Conservation (phyloP, 2,329 filamentous ascomycete species). For the Talaromyces piceae region DNA sequence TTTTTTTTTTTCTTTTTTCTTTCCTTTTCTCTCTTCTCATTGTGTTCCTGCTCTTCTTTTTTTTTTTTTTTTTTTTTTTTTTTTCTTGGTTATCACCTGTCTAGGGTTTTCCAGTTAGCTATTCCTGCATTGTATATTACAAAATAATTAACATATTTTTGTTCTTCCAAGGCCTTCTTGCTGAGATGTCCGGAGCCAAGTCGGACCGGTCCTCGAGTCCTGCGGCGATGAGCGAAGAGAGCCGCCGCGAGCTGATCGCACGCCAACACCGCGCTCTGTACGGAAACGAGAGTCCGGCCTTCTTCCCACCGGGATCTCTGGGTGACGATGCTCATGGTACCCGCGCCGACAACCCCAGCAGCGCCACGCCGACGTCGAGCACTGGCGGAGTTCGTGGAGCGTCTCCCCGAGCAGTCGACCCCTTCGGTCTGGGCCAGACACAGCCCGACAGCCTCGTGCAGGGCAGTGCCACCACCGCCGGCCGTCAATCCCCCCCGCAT, state of each 20-base stretch:
- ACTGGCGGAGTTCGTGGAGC: conserved; percentile 60
- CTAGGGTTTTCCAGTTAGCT: conserved; percentile 31
- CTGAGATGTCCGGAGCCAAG: conserved; percentile 67
- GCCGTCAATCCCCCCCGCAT: conserved; percentile 53
- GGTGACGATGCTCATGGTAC: conserved; percentile 55
- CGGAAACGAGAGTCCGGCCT: conserved; percentile 60
- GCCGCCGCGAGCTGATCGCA: conserved; percentile 89
- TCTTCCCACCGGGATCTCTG: conserved; percentile 60
- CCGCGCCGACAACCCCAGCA: conserved; percentile 59
- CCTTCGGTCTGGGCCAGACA: conserved; percentile 48
- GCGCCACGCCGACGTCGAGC: conserved; percentile 52
- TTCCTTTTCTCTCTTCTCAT: conserved; percentile 26
- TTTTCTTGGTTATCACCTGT: too few relatives aligned
- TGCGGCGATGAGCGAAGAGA: conserved; percentile 84
- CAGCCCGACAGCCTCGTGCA: conserved; percentile 48
- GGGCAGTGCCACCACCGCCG: conserved; percentile 31
- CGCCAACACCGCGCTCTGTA: conserved; percentile 94
- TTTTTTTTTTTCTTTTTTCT: conserved; percentile 24
- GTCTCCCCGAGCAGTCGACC: conserved; percentile 75
- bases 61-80: conserved; percentile 27
- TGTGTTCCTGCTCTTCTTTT: conserved; percentile 31
- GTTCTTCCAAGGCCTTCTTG: conserved; percentile 51
- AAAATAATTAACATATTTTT: conserved; percentile 36
- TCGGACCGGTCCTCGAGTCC: conserved; percentile 80
- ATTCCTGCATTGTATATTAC: conserved; percentile 36